Percentiles rank a stretch among this genome's conserved stretches.
Evolutionary conservation across 495 filamentous ascomycete genomes (phyloP).

Genomic region (Parmelia sp.): DNA sequence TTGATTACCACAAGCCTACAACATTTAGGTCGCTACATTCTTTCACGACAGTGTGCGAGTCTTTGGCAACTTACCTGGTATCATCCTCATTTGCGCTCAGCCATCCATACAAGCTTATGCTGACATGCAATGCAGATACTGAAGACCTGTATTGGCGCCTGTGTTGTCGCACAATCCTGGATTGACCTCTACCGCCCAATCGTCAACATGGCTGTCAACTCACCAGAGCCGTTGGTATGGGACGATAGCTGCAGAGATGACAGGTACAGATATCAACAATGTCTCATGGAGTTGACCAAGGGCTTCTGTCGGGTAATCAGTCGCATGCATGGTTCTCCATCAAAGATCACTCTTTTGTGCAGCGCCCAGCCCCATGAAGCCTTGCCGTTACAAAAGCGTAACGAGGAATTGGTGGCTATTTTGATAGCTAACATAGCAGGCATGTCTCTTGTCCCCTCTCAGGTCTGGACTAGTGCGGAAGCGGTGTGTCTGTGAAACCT

Average conservation of each 20-base stretch:
- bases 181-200: background rate
- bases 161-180: conserved; percentile 1
- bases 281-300: background rate
- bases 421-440: background rate
- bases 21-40: background rate
- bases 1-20: background rate
- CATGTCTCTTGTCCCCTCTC: background rate
- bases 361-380: background rate
- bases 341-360: background rate
- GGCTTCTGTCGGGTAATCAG: conserved; percentile 4
- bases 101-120: background rate
- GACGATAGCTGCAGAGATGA: background rate
- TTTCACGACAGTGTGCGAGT: background rate
- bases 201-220: background rate
- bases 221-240: background rate
- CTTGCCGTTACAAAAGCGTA: background rate
- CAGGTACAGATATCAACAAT: conserved; percentile 14
- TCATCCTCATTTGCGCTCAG: too few species aligned
- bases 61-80: background rate
- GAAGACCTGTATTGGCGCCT: background rate
- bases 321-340: background rate
- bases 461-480: background rate
- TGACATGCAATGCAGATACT: background rate
- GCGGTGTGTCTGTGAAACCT: background rate
- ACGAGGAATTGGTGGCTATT: conserved; percentile 2